A percentile compares a stretch with the other conserved stretches of the same genome.
Conservation (phyloP, 148 eudicot genomes). For the Camellia sinensis region DNA sequence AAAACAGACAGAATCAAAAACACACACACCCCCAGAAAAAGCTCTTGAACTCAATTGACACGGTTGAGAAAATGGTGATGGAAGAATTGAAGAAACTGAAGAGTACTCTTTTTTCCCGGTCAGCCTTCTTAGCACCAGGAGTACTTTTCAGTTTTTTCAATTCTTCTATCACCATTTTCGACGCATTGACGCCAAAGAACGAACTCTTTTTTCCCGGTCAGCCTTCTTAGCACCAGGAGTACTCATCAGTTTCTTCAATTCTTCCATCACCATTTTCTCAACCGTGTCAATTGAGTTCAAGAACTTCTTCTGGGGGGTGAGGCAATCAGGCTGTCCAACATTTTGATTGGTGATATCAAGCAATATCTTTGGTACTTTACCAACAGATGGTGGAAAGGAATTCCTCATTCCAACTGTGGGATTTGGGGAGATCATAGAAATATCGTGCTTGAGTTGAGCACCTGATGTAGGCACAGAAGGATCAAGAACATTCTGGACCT, state of each 20-base stretch:
- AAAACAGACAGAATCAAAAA: too few species aligned
- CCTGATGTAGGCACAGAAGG: slow-evolving; percentile 27
- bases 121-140: slow-evolving; percentile 70
- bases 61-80: too few species aligned
- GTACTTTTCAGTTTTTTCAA: slow-evolving; percentile 51
- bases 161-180: slow-evolving; percentile 65
- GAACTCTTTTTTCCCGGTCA: slow-evolving; percentile 56
- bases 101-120: slow-evolving; percentile 52
- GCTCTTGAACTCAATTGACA: too few species aligned
- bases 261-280: slow-evolving; percentile 66
- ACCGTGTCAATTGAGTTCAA: slow-evolving; percentile 72
- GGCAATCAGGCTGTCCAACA: slow-evolving; percentile 24
- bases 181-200: slow-evolving; percentile 72
- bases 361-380: slow-evolving; percentile 37
- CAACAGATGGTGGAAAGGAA: slow-evolving; percentile 31
- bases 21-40: too few species aligned
- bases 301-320: slow-evolving; percentile 60
- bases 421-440: slow-evolving; percentile 35
- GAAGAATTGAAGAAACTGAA: too few species aligned
- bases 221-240: slow-evolving; percentile 75
- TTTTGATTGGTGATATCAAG: slow-evolving; percentile 31
- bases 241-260: slow-evolving; percentile 47
- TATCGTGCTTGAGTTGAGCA: slow-evolving; percentile 43
- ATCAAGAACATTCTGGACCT: slow-evolving; percentile 15
- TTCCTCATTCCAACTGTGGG: slow-evolving; percentile 25